Percentiles rank a stretch among this genome's conserved stretches.
Evolutionary conservation across 2,329 filamentous ascomycete species (phyloP).

Genomic region (Colletotrichum tofieldiae): DNA sequence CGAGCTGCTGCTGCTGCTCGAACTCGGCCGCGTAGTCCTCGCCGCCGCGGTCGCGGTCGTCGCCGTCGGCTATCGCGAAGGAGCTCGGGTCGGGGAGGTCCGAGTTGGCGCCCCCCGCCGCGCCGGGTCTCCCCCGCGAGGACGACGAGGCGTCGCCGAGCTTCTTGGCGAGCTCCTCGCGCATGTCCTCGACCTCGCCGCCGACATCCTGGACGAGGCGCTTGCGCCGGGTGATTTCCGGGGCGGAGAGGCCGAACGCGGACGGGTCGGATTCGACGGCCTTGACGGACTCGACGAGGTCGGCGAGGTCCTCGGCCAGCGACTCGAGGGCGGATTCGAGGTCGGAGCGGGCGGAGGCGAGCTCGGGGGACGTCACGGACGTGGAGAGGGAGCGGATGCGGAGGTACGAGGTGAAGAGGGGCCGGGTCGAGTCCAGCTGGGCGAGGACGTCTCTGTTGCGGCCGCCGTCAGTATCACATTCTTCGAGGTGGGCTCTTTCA

Average conservation of each 20-base stretch:
- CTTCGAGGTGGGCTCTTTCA: background rate
- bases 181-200: conserved; percentile 91
- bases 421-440: conserved; percentile 84
- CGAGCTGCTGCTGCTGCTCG: conserved; percentile 90
- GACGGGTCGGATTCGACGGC: conserved; percentile 91
- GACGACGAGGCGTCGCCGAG: conserved; percentile 55
- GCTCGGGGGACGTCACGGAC: conserved; percentile 82
- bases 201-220: conserved; percentile 91
- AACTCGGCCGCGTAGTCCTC: conserved; percentile 82
- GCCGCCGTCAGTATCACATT: background rate
- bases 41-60: conserved; percentile 62
- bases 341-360: conserved; percentile 82
- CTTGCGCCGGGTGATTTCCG: conserved; percentile 86
- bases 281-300: conserved; percentile 88
- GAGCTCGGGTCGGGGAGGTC: conserved; percentile 70
- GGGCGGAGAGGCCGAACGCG: conserved; percentile 85
- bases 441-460: conserved; percentile 85
- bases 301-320: conserved; percentile 87
- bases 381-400: conserved; percentile 92
- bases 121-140: conserved; percentile 43
- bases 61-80: conserved; percentile 72
- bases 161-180: conserved; percentile 80
- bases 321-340: conserved; percentile 76
- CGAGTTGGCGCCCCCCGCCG: conserved; percentile 54
- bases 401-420: conserved; percentile 94